Conservation (phyloP, 1,284 basidiomycete species). For the Boletus mariae region DNA sequence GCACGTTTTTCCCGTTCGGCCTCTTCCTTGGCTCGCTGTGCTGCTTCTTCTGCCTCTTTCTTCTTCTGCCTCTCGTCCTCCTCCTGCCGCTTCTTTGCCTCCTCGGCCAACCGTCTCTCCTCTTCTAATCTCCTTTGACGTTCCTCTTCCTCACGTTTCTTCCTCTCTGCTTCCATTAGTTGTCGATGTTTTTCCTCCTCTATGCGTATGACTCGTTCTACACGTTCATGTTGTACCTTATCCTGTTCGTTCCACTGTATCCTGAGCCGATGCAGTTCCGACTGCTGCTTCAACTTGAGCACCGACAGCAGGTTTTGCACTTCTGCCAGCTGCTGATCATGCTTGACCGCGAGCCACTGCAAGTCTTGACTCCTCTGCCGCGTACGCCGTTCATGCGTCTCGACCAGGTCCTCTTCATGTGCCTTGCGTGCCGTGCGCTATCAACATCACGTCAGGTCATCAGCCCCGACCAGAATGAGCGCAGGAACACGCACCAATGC, state of each 20-base stretch:
- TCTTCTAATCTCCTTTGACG: conserved; percentile 39
- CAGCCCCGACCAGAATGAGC: not conserved
- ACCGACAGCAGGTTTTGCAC: conserved; percentile 43
- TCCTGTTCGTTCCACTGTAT: conserved; percentile 52
- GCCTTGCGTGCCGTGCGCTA: conserved; percentile 61
- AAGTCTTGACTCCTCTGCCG: conserved; percentile 37
- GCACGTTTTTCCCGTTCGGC: conserved; percentile 32
- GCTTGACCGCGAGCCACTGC: conserved; percentile 36
- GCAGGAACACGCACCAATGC: conserved; percentile 54
- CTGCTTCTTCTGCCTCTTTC: conserved; percentile 39
- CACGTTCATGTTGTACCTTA: conserved; percentile 49
- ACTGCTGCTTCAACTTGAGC: conserved; percentile 43
- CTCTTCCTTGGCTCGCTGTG: conserved; percentile 32
- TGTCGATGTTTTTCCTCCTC: conserved; percentile 61
- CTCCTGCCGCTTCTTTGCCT: conserved; percentile 31
- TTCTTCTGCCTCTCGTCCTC: conserved; percentile 37
- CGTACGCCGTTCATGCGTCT: conserved; percentile 40
- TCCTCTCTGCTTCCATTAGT: conserved; percentile 50
- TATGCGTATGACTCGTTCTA: conserved; percentile 59
- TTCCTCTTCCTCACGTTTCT: conserved; percentile 45
- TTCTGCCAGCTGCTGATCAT: conserved; percentile 48
- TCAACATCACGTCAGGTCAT: not conserved
- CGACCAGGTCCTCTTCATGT: conserved; percentile 39
- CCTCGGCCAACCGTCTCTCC: conserved; percentile 33
- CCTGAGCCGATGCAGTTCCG: conserved; percentile 44